A percentile compares a stretch with the other conserved stretches of the same genome.
These are phyloP conservation scores for Blastobotrys peoriensis DNA, from an alignment of 805 yeast genomes.

Conservation along the genomic window DNA sequence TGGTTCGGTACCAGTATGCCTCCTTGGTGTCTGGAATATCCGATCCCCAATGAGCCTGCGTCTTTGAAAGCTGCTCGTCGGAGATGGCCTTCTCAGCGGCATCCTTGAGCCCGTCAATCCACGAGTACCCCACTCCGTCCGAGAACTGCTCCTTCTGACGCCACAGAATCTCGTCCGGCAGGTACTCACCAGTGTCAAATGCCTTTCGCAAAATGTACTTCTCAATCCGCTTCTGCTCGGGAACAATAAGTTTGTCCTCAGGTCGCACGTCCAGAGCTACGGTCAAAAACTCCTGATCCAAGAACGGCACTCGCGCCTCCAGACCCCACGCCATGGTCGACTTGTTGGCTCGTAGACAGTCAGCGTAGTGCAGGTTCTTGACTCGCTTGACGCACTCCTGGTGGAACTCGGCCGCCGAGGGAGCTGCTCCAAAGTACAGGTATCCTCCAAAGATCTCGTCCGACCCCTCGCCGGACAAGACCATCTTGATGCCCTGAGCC, in stretches of 20 bases:
- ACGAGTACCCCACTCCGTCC: slow-evolving; percentile 98
- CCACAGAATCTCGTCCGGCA: slow-evolving; percentile 96
- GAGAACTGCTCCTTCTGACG: slow-evolving; percentile 99
- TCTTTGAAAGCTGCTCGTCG: slow-evolving; percentile 85
- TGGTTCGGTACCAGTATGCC: slow-evolving; percentile 97
- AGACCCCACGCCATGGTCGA: slow-evolving; percentile 99
- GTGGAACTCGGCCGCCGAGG: slow-evolving; percentile 89
- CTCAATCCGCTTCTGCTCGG: slow-evolving; percentile 65
- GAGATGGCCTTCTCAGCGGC: slow-evolving; percentile 80
- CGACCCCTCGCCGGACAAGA: slow-evolving; percentile 96
- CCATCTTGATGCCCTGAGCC: slow-evolving; percentile 99
- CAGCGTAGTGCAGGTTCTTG: slow-evolving; percentile 94
- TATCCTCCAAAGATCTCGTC: slow-evolving; percentile 99
- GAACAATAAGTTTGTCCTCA: slow-evolving; percentile 76
- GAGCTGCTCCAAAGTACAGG: slow-evolving; percentile 95
- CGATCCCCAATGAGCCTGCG: slow-evolving; percentile 93
- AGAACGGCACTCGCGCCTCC: slow-evolving; percentile 99
- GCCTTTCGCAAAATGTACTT: slow-evolving; percentile 97
- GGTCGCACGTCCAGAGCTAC: slow-evolving; percentile 94
- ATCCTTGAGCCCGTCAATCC: slow-evolving; percentile 98
- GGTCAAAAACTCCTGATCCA: slow-evolving; percentile 88
- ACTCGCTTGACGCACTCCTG: slow-evolving; percentile 92
- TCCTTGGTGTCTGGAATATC: slow-evolving; percentile 97
- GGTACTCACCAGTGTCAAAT: slow-evolving; percentile 86
- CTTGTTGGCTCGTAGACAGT: slow-evolving; percentile 97